Evolutionary conservation across 305 asterid genomes (phyloP), one percentile per base, ranked within the genome.

Genomic region (Fraxinus greggii): DNA sequence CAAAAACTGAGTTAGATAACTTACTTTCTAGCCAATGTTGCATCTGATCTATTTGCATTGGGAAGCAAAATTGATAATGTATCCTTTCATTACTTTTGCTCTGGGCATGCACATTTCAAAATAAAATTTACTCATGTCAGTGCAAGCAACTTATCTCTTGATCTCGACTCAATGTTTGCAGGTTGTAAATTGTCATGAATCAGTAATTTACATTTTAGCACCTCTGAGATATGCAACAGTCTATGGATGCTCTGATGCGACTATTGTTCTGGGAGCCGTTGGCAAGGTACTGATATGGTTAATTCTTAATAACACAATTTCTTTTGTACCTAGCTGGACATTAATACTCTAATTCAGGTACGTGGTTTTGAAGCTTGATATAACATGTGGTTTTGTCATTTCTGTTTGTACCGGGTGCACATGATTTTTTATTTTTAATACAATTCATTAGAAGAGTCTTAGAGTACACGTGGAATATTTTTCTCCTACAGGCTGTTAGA

Each of bases 161-260:
- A 77, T 77, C n/a, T 78, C 40, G 63, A 63, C 17, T 86, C 80
- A 85, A 29, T 63, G 75, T 85, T 75, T 84, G 75, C 92, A 96
- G 98, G 97, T 96, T 79, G 88, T 94, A 76, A 96, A 96, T 91
- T 96, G 99, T 89, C 99, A 96, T 74, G 99, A 96, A 86, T 96
- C 99, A 6, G 98, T 91, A 54, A 94, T 96, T 82, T 96, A 96
- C 87, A 87, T 96, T 78, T 87, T 96, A 88, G 98, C 99, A 74
- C 98, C 99, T 79, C 87, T 96, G 85, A 90, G 75, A 85, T 96
- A 93, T 91, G 98, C 96, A 48, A 93, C 97, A 36, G 89, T 94
- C 74, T 96, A 96, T 86, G 98, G 98, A 87, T 96, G 99, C 90
- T 96, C 99, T 83, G 99, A 96, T 88, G 99, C 99, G 70, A 96